Base-by-base conservation (phyloP, 2,329 filamentous ascomycete genomes). In the Sphaerulina vaccinii region DNA sequence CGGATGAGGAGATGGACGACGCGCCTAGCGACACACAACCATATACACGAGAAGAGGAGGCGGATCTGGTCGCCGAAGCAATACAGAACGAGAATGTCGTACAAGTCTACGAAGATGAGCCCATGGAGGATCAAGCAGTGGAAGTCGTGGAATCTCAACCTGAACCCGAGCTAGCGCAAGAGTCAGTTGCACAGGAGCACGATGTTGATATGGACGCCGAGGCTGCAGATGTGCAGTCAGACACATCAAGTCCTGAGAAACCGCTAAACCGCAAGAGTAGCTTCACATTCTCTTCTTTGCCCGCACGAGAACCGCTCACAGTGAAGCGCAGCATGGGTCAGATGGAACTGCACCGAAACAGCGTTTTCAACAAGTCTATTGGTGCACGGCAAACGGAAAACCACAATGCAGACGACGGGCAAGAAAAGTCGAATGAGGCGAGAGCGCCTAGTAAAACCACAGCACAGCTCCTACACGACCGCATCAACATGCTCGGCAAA, bases 391-490 rank as follows among this genome's bases (percentile, higher is more conserved):
- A 90, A 16, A 84, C 85, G 39, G 70, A 71, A 42, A 65, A 68
- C 8, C 77, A 82, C n/a, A 78, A 82, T 29, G 78, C 77, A 3
- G 78, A 80, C 71, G 76, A 84, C 36, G 71, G 73, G 49, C 71
- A 80, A 53, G 68, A 75, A n/a, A 66, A 56, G 35, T 10, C 52
- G 8, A 53, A 55, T 15, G 61, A 62, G 23, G 77, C 79, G 5
- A 80, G 78, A 60, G 70, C 79, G 2, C 86, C 92, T 65, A 90
- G 84, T 71, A 95, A 95, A 68, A 91, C 90, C 0, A 95, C 93
- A n/a, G 96, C 93, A 0, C 91, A 97, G 69, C 80, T 88, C 37
- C 77, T 99, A 13, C 90, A 96, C 59, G 92, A 97, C 63, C 90
- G 91, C 62, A 97, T 99, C 62, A 95, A 85, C 56, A 81, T 85